A percentile compares a stretch with the other conserved stretches of the same genome.
Evolutionary conservation across 176 grass and related monocot species (phyloP).

Genomic region (Aegilops umbellulata): DNA sequence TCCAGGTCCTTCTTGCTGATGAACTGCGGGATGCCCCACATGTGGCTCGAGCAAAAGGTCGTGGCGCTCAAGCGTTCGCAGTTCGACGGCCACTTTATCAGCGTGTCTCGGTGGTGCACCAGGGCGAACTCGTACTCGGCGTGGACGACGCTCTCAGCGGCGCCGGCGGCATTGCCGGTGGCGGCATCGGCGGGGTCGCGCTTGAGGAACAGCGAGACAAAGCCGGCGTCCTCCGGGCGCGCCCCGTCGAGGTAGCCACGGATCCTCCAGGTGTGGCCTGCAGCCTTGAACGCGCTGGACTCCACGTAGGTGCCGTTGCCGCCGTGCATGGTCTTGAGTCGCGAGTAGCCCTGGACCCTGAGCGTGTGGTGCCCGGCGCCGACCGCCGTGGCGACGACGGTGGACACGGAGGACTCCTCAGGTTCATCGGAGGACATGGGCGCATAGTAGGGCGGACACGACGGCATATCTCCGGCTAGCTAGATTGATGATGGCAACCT

Average conservation of each 20-base stretch:
- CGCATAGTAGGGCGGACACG: no score
- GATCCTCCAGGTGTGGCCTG: slow-evolving; percentile 3
- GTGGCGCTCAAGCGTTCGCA: background rate
- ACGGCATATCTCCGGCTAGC: no score
- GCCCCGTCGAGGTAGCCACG: background rate
- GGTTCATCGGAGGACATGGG: no score
- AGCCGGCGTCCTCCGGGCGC: background rate
- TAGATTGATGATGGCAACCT: no score
- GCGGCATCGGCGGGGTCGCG: background rate
- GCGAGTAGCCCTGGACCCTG: slow-evolving; percentile 17
- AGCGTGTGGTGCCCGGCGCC: slow-evolving; percentile 13
- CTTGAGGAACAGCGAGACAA: slow-evolving; percentile 15
- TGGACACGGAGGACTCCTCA: background rate
- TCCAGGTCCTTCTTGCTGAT: background rate
- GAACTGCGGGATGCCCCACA: background rate
- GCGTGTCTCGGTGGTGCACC: background rate
- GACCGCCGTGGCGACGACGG: slow-evolving; percentile 1
- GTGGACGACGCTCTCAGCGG: background rate
- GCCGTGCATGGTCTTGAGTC: background rate
- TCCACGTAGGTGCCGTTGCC: background rate
- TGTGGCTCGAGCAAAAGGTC: background rate
- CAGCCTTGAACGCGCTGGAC: slow-evolving; percentile 2
- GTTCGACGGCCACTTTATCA: background rate
- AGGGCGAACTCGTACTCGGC: background rate
- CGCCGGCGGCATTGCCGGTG: background rate